Evolutionary conservation across 208 protist species (phyloP), one percentile per base, ranked within the genome.

Genomic region (Wallacemonas rigidus): DNA sequence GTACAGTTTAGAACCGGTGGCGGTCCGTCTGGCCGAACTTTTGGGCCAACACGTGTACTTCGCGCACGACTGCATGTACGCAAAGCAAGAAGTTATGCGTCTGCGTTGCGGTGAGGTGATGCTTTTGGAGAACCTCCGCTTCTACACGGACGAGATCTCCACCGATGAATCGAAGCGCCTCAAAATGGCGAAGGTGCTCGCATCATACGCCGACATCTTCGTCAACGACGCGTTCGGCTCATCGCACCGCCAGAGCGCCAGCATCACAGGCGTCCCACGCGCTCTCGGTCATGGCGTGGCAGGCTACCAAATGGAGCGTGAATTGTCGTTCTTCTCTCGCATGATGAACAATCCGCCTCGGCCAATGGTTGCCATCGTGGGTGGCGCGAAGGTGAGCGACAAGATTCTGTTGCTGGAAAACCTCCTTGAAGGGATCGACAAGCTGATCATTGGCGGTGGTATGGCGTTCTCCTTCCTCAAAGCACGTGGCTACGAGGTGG

Each of bases 331-430:
- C 83, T 99, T 99, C 83, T 74, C 88, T 50, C 98, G 96, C 77
- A 93, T 98, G 41, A 78, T 98, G 40, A 89, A 86, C 76, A 87
- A 87, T 68, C 93, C 95, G 9, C 72, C 83, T 47, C 82, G 85
- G 7, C 95, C 95, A 41, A 82, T 99, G 68, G 83, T 99, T 4
- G 98, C 99, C 69, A 99, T 99, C 73, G 88, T 95, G 44, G 93
- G 93, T 40, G 93, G 98, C 55, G 96, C 98, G 67, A 99, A 99
- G 88, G 98, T 99, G 44, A 93, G 88, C 63, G 98, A 99, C 84
- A 99, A 99, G 92, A 99, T 99, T 74, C 90, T 98, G 77, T 85
- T 99, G 8, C 99, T 99, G 72, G 88, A 99, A 56, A 99, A 99
- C 81, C 82, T 99, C 65, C 81, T 99, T 36, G 93, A 98, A 71